Percentiles rank a stretch among this genome's conserved stretches.
Evolutionary conservation across 1,284 basidiomycete genomes (phyloP).

Genomic region (Ceratobasidium sp.): DNA sequence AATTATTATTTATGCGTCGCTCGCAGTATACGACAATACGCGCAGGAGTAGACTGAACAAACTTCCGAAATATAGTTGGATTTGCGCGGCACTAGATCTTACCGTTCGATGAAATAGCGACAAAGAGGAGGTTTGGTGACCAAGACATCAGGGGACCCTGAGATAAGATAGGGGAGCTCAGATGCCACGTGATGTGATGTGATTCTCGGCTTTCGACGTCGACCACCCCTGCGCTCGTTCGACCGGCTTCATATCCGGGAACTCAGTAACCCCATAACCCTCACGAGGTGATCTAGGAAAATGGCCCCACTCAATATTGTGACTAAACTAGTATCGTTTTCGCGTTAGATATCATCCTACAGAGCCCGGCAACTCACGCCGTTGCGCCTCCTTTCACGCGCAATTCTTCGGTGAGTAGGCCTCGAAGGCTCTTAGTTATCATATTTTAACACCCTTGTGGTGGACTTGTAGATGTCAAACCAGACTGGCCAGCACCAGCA

Average conservation of each 20-base stretch:
- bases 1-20: too few species aligned
- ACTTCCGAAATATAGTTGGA: neutral
- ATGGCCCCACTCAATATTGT: neutral
- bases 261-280: too few species aligned
- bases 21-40: too few species aligned
- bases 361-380: slow-evolving; percentile 37
- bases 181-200: slow-evolving; percentile 45
- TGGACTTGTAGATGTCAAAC: slow-evolving; percentile 19
- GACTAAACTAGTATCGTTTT: slow-evolving; percentile 29
- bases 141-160: slow-evolving; percentile 18
- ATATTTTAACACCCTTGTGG: neutral
- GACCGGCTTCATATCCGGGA: neutral
- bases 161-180: slow-evolving; percentile 35
- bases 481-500: slow-evolving; percentile 34
- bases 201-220: slow-evolving; percentile 45
- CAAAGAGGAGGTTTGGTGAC: neutral
- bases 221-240: slow-evolving; percentile 14
- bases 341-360: slow-evolving; percentile 15
- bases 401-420: slow-evolving; percentile 24
- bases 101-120: neutral
- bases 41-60: too few species aligned
- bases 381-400: slow-evolving; percentile 44
- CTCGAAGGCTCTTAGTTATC: neutral
- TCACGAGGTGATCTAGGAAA: slow-evolving; percentile 16
- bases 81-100: neutral